Conservation (phyloP, 495 filamentous ascomycete genomes). For the Aspergillus sparsus region DNA sequence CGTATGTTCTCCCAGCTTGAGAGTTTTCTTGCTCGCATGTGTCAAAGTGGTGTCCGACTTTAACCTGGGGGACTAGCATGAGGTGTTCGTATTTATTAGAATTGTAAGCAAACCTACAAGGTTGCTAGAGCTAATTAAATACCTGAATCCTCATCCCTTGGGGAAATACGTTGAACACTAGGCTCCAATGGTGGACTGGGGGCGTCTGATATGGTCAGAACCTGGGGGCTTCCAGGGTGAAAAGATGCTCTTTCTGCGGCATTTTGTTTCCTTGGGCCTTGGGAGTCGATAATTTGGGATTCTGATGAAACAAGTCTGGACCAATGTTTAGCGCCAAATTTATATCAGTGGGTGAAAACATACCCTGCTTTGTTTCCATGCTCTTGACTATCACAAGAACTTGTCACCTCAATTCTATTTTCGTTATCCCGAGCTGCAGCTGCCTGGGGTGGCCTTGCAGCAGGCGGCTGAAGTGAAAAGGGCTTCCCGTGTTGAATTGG, state of each 20-base stretch:
- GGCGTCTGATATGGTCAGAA: background rate
- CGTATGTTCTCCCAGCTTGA: too few species aligned
- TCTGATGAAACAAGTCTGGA: background rate
- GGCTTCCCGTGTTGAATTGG: constrained; percentile 29
- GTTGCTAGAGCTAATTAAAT: background rate
- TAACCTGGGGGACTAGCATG: background rate
- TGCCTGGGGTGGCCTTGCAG: constrained; percentile 10
- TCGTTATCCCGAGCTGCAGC: background rate
- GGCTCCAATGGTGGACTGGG: background rate
- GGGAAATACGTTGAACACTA: background rate
- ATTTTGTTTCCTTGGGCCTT: background rate
- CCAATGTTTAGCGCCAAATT: background rate
- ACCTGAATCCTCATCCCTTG: background rate
- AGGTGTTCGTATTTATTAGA: background rate
- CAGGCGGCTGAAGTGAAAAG: constrained; percentile 26
- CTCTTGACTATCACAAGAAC: background rate
- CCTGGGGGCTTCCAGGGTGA: background rate
- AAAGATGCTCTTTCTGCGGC: too few species aligned
- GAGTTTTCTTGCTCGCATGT: background rate
- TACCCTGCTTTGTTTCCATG: background rate
- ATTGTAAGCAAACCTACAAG: background rate
- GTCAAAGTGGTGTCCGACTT: background rate
- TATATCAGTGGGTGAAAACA: background rate
- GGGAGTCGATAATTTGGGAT: background rate
- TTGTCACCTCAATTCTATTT: background rate